phyloP scores from a whole-genome alignment of 2,329 filamentous ascomycete genomes.

The Aspergillus luchuensis region DNA sequence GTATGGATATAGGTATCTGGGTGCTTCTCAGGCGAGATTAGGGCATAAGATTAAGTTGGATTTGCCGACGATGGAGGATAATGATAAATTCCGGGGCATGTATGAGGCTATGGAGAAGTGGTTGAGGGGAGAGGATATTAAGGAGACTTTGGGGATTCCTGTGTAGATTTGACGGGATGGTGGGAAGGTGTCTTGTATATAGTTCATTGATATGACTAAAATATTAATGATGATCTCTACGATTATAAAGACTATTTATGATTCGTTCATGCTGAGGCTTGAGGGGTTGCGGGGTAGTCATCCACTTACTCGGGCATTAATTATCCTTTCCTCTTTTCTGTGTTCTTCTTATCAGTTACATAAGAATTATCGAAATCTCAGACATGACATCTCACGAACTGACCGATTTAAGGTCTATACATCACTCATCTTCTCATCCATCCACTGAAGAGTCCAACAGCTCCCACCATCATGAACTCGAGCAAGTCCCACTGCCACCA shows the following conservation, averaged over 20 bases:
- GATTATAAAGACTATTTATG: not conserved
- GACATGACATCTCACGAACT: conserved; percentile 14
- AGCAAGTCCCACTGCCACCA: conserved; percentile 42
- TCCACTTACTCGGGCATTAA: not conserved
- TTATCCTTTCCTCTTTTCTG: not conserved
- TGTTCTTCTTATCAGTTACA: not conserved
- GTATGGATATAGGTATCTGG: conserved; percentile 6
- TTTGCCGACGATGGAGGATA: conserved; percentile 7
- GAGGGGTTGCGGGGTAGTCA: not conserved
- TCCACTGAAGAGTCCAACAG: not conserved
- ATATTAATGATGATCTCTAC: not conserved
- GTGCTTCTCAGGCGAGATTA: conserved; percentile 1
- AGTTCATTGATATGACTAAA: not conserved
- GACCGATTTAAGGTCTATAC: not conserved
- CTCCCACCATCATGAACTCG: conserved; percentile 22
- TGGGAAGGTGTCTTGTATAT: not conserved
- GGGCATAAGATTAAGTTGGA: conserved; percentile 8
- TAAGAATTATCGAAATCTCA: not conserved
- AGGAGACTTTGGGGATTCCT: conserved; percentile 7
- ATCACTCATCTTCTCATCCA: not conserved
- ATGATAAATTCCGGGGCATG: conserved; percentile 8
- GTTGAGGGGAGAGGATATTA: conserved; percentile 3
- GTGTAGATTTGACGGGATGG: not conserved
- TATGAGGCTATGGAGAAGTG: conserved; percentile 8
- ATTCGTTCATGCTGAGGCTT: not conserved